These are phyloP conservation scores for Metarhizium brunneum DNA, from an alignment of 2,329 filamentous ascomycete species.

Conservation along the genomic window DNA sequence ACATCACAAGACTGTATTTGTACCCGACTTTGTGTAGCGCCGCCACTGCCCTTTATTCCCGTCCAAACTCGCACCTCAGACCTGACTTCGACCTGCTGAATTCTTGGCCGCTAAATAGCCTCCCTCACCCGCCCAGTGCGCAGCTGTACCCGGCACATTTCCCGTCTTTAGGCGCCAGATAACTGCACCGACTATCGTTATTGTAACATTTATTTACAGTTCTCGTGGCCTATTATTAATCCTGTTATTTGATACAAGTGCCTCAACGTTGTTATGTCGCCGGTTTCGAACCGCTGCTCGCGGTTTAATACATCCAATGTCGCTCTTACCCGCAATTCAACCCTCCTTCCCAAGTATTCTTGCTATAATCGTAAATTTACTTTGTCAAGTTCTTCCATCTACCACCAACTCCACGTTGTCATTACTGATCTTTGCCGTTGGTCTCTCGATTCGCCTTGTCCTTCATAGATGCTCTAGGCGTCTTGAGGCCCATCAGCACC, in stretches of 20 bases:
- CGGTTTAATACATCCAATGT: background rate
- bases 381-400: background rate
- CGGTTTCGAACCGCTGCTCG: background rate
- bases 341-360: background rate
- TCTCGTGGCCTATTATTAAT: background rate
- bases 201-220: background rate
- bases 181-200: background rate
- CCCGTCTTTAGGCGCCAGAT: slow-evolving; percentile 1
- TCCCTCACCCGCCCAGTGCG: no score
- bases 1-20: no score
- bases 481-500: slow-evolving; percentile 63
- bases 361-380: background rate
- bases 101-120: no score
- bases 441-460: slow-evolving; percentile 10
- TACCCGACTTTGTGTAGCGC: no score
- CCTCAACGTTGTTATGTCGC: background rate
- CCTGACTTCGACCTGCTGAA: no score
- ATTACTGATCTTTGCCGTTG: slow-evolving; percentile 11
- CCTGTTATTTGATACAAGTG: background rate
- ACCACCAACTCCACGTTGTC: background rate
- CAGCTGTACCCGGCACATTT: no score
- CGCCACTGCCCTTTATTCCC: no score
- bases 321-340: background rate
- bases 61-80: no score
- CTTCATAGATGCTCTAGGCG: slow-evolving; percentile 33